Base-by-base conservation (phyloP, 2,329 filamentous ascomycete genomes). In the Neofusicoccum umdonicola region DNA sequence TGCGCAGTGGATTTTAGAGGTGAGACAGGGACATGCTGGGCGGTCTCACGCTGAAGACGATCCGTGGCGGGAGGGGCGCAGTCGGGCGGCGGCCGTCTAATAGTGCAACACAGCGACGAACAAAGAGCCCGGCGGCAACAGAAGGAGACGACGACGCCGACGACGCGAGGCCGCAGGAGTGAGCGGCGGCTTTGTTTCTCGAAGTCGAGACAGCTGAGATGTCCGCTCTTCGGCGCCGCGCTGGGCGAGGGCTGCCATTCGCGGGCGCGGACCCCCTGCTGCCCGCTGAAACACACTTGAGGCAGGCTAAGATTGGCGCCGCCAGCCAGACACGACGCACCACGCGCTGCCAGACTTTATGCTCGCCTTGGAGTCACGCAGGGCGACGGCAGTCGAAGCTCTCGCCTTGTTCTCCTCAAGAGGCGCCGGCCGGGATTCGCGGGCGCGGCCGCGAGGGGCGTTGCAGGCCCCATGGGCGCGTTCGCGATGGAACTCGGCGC, bases 11-110 rank as follows among this genome's bases (percentile, higher is more conserved):
- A 51, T 62, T 50, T 50, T 62, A 51, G 44, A 50, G 47, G 58
- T 62, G 58, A 62, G 58, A 62, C 58, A 62, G 58, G 58, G 58
- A 50, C 45, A 41, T 62, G 58, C 58, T 51, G 45, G 44, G 47
- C 44, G 52, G 58, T 62, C 47, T 62, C 58, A 50, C 42, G 42
- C 41, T 60, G 56, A 45, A 45, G 41, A 60, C 41, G 44, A 47
- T 35, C 56, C 27, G 56, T 34, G 41, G 44, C 41, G 15, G 41
- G 39, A 45, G 34, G 31, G 50, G 50, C 50, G 50, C 50, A 52
- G 50, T 37, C 19, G 50, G 50, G 50, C 50, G 50, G 34, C n/a
- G n/a, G 15, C 47, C 34, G 50, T 52, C 31, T 52, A 52, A 22
- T 19, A 52, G 34, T 19, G 27, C 42, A 57, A 3, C 56, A 37